A percentile compares a stretch with the other conserved stretches of the same genome.
Conservation (phyloP, 768 basidiomycete species). For the Leccinum sublutescens region DNA sequence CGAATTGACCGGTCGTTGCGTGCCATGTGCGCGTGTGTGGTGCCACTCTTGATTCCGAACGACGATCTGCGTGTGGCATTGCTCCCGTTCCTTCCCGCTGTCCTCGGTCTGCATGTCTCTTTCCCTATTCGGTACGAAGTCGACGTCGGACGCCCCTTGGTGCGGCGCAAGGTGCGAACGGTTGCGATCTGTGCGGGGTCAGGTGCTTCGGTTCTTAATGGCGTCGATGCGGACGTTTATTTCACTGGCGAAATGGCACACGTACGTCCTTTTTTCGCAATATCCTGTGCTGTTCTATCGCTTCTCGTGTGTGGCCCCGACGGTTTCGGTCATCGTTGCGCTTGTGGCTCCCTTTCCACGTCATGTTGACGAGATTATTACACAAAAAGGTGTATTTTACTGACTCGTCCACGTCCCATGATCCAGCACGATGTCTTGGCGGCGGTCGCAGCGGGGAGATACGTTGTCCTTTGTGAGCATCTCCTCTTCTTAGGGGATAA, state of each 20-base stretch:
- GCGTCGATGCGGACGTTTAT: slow-evolving; percentile 78
- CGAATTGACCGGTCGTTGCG: not conserved
- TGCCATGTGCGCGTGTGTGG: not conserved
- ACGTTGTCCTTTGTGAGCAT: slow-evolving; percentile 80
- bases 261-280: slow-evolving; percentile 43
- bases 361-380: slow-evolving; percentile 5
- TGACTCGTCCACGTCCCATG: not conserved
- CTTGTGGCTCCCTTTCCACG: slow-evolving; percentile 6
- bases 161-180: slow-evolving; percentile 42
- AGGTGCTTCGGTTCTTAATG: slow-evolving; percentile 74
- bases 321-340: not conserved
- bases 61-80: slow-evolving; percentile 19
- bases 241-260: slow-evolving; percentile 94
- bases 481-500: not conserved
- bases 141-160: slow-evolving; percentile 59
- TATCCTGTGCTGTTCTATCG: slow-evolving; percentile 10
- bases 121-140: slow-evolving; percentile 39
- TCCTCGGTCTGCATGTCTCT: slow-evolving; percentile 2
- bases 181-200: slow-evolving; percentile 93
- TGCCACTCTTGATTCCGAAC: slow-evolving; percentile 11
- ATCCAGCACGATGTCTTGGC: slow-evolving; percentile 84
- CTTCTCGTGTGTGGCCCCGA: slow-evolving; percentile 2
- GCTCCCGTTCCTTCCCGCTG: slow-evolving; percentile 20
- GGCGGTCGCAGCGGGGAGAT: slow-evolving; percentile 67
- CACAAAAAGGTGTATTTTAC: not conserved